Evolutionary conservation across 352 stramenopile species (phyloP).

Genomic region (Thraustochytrium striatum): DNA sequence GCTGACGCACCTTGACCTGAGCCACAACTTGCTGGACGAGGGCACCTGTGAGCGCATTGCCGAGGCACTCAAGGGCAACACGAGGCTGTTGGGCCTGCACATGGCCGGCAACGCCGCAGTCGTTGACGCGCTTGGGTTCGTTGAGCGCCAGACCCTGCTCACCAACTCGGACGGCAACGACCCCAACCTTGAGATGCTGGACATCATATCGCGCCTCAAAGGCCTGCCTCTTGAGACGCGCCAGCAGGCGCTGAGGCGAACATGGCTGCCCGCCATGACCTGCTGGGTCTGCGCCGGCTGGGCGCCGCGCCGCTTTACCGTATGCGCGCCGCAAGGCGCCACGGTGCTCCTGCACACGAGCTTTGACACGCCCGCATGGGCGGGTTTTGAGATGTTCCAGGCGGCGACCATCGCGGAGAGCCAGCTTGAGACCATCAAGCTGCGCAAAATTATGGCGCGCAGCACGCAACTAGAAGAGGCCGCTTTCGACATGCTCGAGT

Average conservation of each 20-base stretch:
- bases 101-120: not conserved
- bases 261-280: not conserved
- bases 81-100: not conserved
- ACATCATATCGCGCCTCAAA: not conserved
- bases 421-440: not conserved
- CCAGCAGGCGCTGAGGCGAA: not conserved
- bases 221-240: not conserved
- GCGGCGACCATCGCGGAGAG: not conserved
- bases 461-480: not conserved
- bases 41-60: not conserved
- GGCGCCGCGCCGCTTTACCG: not conserved
- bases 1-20: not conserved
- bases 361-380: conserved; percentile 14
- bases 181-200: not conserved
- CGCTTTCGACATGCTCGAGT: conserved; percentile 17
- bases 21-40: not conserved
- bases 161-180: not conserved
- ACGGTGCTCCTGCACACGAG: conserved; percentile 3
- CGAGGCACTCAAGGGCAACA: not conserved
- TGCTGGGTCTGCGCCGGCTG: conserved; percentile 41
- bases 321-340: not conserved
- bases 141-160: not conserved
- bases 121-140: not conserved
- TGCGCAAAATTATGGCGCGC: not conserved
- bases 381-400: not conserved